Base-by-base conservation (phyloP, 805 yeast genomes). In the Wickerhamiella australiensis region DNA sequence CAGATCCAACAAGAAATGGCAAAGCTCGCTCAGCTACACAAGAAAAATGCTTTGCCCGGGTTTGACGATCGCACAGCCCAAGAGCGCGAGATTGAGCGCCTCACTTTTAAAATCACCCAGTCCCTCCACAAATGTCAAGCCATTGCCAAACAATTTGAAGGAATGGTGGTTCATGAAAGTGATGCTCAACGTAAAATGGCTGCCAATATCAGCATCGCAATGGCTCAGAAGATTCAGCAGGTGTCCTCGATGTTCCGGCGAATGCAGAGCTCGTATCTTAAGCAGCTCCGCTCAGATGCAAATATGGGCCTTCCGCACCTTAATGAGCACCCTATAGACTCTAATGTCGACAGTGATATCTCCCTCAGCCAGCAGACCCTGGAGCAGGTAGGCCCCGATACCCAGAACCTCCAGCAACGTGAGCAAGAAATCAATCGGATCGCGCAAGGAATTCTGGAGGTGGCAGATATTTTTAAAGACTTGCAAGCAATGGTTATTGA, bases 371-470 rank as follows among this genome's bases (percentile, higher is more conserved):
- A 60, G 46, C 53, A 51, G 47, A 72, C 80, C 1, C 72, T 56
- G 18, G 51, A 50, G 9, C 57, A 54, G 33, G 47, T 45, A 17
- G 47, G 41, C 3, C 23, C 40, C 5, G 31, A 35, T 15, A 53
- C 52, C 27, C 56, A 50, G 43, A 49, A 47, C 53, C 56, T 49
- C 53, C 74, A 77, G 50, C 85, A 83, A 57, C 72, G 98, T 49
- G 98, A 92, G 60, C 76, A 79, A 48, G 98, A 90, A 60, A 92
- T 92, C 48, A 82, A 83, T 27, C 83, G 82, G 56, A 74, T 92
- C 49, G 97, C 98, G 3, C 85, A 85, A 70, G 95, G 96, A 47
- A 94, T 92, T 42, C 69, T 90, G 37, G 99, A 92, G 62, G 85
- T 92, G 1, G 83, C 94, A 26, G 85, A 90, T 1, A 90, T 92